Conservation (phyloP, 2,329 filamentous ascomycete species). For the Fusarium circinatum region DNA sequence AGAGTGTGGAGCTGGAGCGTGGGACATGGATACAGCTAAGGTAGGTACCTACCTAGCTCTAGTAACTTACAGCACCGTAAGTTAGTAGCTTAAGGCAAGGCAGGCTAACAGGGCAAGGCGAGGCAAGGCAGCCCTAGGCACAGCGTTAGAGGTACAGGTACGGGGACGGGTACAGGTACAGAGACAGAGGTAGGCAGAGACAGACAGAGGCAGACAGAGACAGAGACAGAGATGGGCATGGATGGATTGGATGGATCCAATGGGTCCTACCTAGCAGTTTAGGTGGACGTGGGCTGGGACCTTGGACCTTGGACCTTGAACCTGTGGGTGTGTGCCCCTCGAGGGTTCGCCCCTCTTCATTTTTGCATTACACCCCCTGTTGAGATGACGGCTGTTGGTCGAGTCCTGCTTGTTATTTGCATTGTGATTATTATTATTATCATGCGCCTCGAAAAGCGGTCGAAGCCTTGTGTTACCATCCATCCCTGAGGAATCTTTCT, state of each 20-base stretch:
- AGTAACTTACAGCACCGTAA: conserved; percentile 13
- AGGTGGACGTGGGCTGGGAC: conserved; percentile 12
- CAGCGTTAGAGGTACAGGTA: conserved; percentile 25
- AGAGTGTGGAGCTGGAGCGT: conserved; percentile 42
- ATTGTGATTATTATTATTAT: conserved; percentile 34
- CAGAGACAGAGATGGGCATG: conserved; percentile 20
- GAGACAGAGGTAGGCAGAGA: not conserved
- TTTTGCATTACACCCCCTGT: conserved; percentile 41
- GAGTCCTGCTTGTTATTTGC: conserved; percentile 33
- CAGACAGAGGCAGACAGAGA: not conserved
- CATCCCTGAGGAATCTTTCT: conserved; percentile 25
- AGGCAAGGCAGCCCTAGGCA: conserved; percentile 15
- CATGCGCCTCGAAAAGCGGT: conserved; percentile 40
- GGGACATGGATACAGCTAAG: conserved; percentile 29
- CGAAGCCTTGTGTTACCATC: conserved; percentile 40
- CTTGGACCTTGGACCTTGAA: conserved; percentile 28
- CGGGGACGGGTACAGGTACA: not conserved
- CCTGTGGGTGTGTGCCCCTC: conserved; percentile 43
- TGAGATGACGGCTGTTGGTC: conserved; percentile 36
- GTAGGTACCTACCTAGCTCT: conserved; percentile 1
- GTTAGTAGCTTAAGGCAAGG: not conserved
- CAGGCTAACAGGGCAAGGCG: conserved; percentile 5
- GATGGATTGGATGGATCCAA: not conserved
- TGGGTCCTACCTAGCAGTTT: conserved; percentile 14
- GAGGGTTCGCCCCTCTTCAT: conserved; percentile 26